Evolutionary conservation across 1,284 basidiomycete genomes (phyloP).

Genomic region (Moniliella sp.): DNA sequence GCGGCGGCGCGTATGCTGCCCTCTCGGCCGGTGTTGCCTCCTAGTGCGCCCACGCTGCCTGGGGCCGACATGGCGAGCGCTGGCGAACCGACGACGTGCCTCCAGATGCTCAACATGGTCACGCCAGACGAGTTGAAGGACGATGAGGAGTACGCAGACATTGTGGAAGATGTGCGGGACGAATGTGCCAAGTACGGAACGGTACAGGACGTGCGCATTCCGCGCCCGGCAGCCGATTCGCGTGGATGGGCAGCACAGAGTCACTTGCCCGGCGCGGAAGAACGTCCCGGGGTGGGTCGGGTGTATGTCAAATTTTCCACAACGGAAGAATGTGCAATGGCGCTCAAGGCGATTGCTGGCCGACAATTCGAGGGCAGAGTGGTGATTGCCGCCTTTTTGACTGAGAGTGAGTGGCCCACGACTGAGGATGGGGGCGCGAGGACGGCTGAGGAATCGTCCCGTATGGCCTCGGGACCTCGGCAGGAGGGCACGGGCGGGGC

Average conservation of each 20-base stretch:
- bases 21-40: too few relatives aligned
- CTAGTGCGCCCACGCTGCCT: not conserved
- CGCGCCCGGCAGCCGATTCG: conserved; percentile 15
- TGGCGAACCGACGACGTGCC: conserved; percentile 44
- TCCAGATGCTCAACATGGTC: conserved; percentile 98
- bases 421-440: conserved; percentile 21
- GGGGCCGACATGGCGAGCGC: conserved; percentile 40
- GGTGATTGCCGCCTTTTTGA: conserved; percentile 41
- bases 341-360: conserved; percentile 66
- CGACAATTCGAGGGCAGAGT: conserved; percentile 74
- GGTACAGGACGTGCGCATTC: conserved; percentile 25
- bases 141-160: conserved; percentile 76
- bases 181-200: conserved; percentile 40
- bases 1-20: too few relatives aligned
- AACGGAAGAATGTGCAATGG: conserved; percentile 45
- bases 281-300: conserved; percentile 70
- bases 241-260: conserved; percentile 22
- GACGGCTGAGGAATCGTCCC: conserved; percentile 11
- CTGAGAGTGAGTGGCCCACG: conserved; percentile 23
- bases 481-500: too few relatives aligned
- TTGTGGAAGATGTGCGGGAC: conserved; percentile 80
- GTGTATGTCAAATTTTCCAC: conserved; percentile 69
- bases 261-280: too few relatives aligned
- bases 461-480: not conserved
- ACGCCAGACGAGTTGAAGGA: conserved; percentile 72